These are phyloP conservation scores for Suillus discolor DNA, from an alignment of 768 basidiomycete species.

Conservation along the genomic window DNA sequence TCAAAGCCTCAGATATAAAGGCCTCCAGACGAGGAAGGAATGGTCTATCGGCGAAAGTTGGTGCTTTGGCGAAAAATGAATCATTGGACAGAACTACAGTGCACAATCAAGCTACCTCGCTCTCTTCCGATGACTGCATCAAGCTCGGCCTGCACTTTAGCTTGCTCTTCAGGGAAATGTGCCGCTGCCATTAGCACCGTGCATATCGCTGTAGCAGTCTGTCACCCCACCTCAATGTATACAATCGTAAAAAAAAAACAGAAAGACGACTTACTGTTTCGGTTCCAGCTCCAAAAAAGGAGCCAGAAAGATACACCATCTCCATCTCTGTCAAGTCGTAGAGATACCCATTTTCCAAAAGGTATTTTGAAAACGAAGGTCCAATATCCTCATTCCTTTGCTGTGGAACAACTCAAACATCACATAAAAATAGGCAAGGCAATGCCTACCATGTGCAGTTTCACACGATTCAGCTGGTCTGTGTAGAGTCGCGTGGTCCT, in stretches of 20 bases:
- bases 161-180: no score
- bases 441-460: neutral
- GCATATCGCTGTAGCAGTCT: no score
- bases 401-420: neutral
- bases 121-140: no score
- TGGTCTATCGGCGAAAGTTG: neutral
- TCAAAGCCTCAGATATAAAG: neutral
- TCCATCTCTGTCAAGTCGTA: constrained; percentile 37
- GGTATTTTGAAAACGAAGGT: neutral
- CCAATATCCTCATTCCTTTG: neutral
- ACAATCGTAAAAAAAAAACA: neutral
- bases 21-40: neutral
- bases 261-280: constrained; percentile 39
- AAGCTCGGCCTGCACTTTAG: no score
- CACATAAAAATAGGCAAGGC: neutral
- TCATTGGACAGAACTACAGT: neutral
- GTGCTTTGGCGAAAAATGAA: constrained; percentile 13
- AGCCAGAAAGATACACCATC: constrained; percentile 55
- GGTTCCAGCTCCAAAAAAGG: constrained; percentile 59
- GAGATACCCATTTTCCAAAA: neutral
- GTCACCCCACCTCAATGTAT: no score
- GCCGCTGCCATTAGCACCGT: no score
- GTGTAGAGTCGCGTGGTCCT: constrained; percentile 33
- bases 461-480: neutral
- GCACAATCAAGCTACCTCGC: neutral